phyloP scores from a whole-genome alignment of 2,329 filamentous ascomycete species.

The Leptographium flavum region DNA sequence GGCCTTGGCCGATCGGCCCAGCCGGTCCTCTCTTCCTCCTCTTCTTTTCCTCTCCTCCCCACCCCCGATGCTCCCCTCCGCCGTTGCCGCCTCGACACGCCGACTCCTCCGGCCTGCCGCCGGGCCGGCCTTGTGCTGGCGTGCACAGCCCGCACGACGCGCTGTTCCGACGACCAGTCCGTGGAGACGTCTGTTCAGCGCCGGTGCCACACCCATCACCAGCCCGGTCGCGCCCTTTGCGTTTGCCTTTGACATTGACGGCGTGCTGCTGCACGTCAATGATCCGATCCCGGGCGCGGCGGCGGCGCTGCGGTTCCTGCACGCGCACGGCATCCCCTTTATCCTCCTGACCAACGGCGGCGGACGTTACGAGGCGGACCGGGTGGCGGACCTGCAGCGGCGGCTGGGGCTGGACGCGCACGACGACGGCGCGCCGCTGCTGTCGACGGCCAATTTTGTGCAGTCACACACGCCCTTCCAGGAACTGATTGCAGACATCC shows the following conservation, averaged over 20 bases:
- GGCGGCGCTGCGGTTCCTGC: slow-evolving; percentile 58
- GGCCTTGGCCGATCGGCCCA: too few species aligned
- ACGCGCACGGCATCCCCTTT: slow-evolving; percentile 67
- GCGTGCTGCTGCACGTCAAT: slow-evolving; percentile 77
- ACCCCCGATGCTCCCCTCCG: too few species aligned
- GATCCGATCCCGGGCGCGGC: slow-evolving; percentile 66
- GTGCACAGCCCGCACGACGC: too few species aligned
- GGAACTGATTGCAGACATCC: slow-evolving; percentile 34
- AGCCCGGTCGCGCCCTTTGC: slow-evolving; percentile 18
- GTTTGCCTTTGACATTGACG: slow-evolving; percentile 55
- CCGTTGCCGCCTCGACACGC: too few species aligned
- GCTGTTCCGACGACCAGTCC: neutral
- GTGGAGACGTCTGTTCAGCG: neutral
- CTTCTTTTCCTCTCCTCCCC: too few species aligned
- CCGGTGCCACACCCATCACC: slow-evolving; percentile 1
- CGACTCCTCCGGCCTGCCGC: too few species aligned
- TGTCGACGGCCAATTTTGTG: slow-evolving; percentile 59
- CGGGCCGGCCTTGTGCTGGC: neutral
- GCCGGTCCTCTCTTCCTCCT: too few species aligned
- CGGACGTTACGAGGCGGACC: slow-evolving; percentile 64
- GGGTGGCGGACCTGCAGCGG: slow-evolving; percentile 53
- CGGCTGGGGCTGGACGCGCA: slow-evolving; percentile 73
- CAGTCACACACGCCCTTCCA: slow-evolving; percentile 87
- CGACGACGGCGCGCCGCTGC: slow-evolving; percentile 60
- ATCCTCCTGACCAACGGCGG: slow-evolving; percentile 94